Evolutionary conservation across 75 land plant genomes (phyloP), one percentile per base, ranked within the genome.

Genomic region (Pinus albicaulis): DNA sequence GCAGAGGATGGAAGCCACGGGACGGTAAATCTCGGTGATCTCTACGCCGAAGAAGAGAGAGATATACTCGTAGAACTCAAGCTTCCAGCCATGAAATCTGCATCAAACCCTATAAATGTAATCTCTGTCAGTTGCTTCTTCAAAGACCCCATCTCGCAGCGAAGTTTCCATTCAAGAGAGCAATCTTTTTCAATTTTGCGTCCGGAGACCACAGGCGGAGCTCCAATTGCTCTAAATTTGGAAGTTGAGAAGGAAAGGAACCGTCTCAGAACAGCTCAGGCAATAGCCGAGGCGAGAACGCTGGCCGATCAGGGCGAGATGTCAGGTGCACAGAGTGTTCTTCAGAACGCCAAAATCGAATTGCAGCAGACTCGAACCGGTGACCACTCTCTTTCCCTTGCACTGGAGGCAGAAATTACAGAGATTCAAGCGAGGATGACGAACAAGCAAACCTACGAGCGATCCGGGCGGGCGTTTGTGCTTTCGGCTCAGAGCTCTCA

Each of bases 11-110:
- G 76, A 13, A 72, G 78, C 16, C 36, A 58, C 28, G 86, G 78
- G 4, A 75, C 77, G 20, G 76, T 96, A 38, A 86, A 86, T 71
- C 69, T 96, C 13, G 92, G 94, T 1, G 92, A 96, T 69, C 83
- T 96, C 16, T 88, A 91, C 74, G 83, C 94, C 31, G 91, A 88
- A 36, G 96, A 96, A 77, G 92, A 86, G 74, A 83, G 93, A 74
- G 94, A 96, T 73, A 73, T 93, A 12, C 77, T 96, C 59, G 66
- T 96, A 52, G 99, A 96, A 57, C 65, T 96, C 14, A 75, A 76
- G 56, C 82, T 93, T 4, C 89, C 98, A 12, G 36, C 83, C 22
- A 15, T 55, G 15, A 11, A 71, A 1, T 28, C 68, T 1, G 57
- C 65, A 0, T 20, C 17, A 16, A 55, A 75, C 76, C 23, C 78